phyloP scores from a whole-genome alignment of 176 grass and related monocot species.

The Neostapfia colusana region DNA sequence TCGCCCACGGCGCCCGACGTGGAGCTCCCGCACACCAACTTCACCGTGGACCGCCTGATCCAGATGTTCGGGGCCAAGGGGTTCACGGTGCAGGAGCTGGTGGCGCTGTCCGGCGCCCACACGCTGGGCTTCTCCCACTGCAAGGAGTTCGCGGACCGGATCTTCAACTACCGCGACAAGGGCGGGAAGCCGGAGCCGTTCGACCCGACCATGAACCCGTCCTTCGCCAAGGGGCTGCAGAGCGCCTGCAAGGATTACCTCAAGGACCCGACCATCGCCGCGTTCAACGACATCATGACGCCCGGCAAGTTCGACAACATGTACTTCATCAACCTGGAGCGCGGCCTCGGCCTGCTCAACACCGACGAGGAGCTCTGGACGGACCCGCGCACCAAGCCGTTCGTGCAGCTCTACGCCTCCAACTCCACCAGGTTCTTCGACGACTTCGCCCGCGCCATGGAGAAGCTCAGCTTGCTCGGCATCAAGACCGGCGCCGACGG shows the following conservation, averaged over 20 bases:
- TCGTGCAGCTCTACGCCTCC: slow-evolving; percentile 67
- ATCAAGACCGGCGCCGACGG: slow-evolving; percentile 68
- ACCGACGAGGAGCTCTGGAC: slow-evolving; percentile 65
- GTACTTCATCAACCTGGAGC: slow-evolving; percentile 78
- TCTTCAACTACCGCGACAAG: slow-evolving; percentile 42
- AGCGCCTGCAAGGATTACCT: slow-evolving; percentile 43
- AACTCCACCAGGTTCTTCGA: slow-evolving; percentile 69
- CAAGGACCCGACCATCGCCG: slow-evolving; percentile 52
- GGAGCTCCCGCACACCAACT: slow-evolving; percentile 54
- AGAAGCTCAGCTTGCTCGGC: slow-evolving; percentile 67
- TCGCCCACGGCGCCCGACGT: slow-evolving; percentile 41
- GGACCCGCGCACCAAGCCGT: slow-evolving; percentile 57
- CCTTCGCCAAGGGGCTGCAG: slow-evolving; percentile 33
- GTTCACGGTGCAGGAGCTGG: slow-evolving; percentile 58
- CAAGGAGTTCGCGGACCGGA: slow-evolving; percentile 63
- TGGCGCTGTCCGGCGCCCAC: slow-evolving; percentile 75
- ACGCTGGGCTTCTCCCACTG: slow-evolving; percentile 73
- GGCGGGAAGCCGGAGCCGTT: slow-evolving; percentile 33
- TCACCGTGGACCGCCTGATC: slow-evolving; percentile 42
- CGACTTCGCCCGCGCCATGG: slow-evolving; percentile 68
- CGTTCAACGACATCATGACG: slow-evolving; percentile 81
- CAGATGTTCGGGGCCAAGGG: slow-evolving; percentile 53
- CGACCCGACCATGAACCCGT: slow-evolving; percentile 56
- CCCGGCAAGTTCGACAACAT: slow-evolving; percentile 79
- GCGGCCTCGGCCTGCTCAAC: slow-evolving; percentile 61